phyloP scores from a whole-genome alignment of 1,139 yeast species.

The Torulaspora globosa region DNA sequence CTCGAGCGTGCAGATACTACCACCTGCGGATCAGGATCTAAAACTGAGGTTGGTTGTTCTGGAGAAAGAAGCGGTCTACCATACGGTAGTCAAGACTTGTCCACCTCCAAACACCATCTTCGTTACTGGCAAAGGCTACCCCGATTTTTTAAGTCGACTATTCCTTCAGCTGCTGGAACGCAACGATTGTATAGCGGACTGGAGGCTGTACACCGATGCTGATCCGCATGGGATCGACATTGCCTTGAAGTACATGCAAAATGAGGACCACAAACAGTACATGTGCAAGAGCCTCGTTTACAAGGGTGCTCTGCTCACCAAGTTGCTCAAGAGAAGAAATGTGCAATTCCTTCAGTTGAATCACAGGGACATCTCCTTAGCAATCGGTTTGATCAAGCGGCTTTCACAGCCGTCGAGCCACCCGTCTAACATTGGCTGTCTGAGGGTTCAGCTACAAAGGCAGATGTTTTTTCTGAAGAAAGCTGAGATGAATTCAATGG shows the following conservation, averaged over 20 bases:
- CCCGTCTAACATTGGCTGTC: constrained; percentile 1
- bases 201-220: constrained; percentile 34
- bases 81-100: constrained; percentile 19
- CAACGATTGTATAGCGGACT: constrained; percentile 5
- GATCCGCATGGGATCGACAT: constrained; percentile 39
- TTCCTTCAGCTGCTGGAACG: constrained; percentile 26
- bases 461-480: constrained; percentile 36
- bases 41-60: constrained; percentile 23
- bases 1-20: constrained; percentile 6
- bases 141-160: constrained; percentile 34
- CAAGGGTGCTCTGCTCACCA: constrained; percentile 25
- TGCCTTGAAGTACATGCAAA: constrained; percentile 28
- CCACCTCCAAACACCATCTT: constrained; percentile 20
- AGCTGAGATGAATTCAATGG: constrained; percentile 36
- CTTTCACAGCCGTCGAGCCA: not conserved
- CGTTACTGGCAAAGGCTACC: constrained; percentile 40
- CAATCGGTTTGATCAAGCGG: constrained; percentile 9
- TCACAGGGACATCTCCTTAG: constrained; percentile 13
- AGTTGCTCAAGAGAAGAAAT: constrained; percentile 15
- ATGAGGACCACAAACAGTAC: constrained; percentile 7
- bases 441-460: constrained; percentile 33
- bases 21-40: constrained; percentile 7
- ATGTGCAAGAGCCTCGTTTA: constrained; percentile 18
- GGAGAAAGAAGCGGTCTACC: constrained; percentile 36
- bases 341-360: constrained; percentile 17